These are phyloP conservation scores for Paecilomyces niveus DNA, from an alignment of 2,329 filamentous ascomycete species.

Conservation along the genomic window DNA sequence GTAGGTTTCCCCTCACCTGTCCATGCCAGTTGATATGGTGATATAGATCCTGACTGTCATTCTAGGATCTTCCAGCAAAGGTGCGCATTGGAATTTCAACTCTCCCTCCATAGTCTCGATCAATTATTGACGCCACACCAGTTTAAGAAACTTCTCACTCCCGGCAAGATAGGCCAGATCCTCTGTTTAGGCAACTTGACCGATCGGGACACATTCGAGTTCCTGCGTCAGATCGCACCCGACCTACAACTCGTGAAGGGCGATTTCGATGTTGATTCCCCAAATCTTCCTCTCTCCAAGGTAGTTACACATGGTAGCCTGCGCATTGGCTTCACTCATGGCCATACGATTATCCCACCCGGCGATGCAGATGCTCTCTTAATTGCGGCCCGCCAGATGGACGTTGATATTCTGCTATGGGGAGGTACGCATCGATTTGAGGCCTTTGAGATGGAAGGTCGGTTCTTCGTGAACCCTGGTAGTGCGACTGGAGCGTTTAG, in stretches of 20 bases:
- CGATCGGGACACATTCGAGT: constrained; percentile 73
- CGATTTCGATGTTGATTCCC: constrained; percentile 62
- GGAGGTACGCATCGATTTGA: constrained; percentile 64
- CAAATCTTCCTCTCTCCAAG: constrained; percentile 58
- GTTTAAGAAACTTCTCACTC: constrained; percentile 81
- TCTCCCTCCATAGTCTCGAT: neutral
- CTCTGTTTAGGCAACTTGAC: constrained; percentile 75
- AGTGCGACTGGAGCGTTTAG: constrained; percentile 61
- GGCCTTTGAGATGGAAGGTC: constrained; percentile 64
- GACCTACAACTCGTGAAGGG: constrained; percentile 65
- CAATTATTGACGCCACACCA: constrained; percentile 28
- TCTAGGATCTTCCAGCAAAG: constrained; percentile 75
- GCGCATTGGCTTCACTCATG: constrained; percentile 64
- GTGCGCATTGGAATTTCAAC: constrained; percentile 39
- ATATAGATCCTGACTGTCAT: constrained; percentile 6
- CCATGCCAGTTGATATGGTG: constrained; percentile 2
- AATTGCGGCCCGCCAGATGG: constrained; percentile 64
- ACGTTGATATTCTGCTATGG: constrained; percentile 63
- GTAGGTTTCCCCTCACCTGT: constrained; percentile 34
- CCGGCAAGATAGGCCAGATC: constrained; percentile 76
- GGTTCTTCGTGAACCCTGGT: constrained; percentile 65
- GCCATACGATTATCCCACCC: constrained; percentile 61
- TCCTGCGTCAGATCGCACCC: constrained; percentile 66
- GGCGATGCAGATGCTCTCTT: constrained; percentile 60
- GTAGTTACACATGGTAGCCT: constrained; percentile 63